Evolutionary conservation across 1,284 basidiomycete genomes (phyloP).

Genomic region (Paramarasmius palmivorus): DNA sequence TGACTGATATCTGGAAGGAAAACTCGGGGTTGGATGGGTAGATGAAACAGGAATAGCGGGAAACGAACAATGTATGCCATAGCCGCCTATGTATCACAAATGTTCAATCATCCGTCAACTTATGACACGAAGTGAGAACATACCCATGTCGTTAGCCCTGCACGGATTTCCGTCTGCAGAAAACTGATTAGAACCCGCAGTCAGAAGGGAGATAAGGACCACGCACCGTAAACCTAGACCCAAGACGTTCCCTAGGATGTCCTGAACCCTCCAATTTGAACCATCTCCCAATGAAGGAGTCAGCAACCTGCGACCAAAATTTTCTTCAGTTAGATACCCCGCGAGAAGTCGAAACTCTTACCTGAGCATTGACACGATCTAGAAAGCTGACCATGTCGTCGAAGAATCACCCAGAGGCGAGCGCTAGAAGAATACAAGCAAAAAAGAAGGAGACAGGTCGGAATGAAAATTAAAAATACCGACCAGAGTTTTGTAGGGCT

Average conservation of each 20-base stretch:
- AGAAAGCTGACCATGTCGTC: slow-evolving; percentile 37
- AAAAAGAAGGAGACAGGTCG: slow-evolving; percentile 6
- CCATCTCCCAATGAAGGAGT: slow-evolving; percentile 74
- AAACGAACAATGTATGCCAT: slow-evolving; percentile 59
- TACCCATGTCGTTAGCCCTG: slow-evolving; percentile 83
- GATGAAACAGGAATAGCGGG: slow-evolving; percentile 2
- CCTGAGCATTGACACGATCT: slow-evolving; percentile 43
- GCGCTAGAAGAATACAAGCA: slow-evolving; percentile 10
- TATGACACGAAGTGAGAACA: slow-evolving; percentile 23
- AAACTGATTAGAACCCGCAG: background rate
- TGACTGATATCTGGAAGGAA: slow-evolving; percentile 72
- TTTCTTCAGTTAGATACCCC: background rate
- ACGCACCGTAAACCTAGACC: slow-evolving; percentile 74
- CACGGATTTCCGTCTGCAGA: slow-evolving; percentile 74
- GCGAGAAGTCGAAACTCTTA: slow-evolving; percentile 13
- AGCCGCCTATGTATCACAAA: slow-evolving; percentile 43
- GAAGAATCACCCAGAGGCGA: slow-evolving; percentile 18
- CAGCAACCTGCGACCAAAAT: slow-evolving; percentile 55
- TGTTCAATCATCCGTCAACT: slow-evolving; percentile 2
- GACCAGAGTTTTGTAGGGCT: background rate
- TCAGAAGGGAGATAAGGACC: background rate
- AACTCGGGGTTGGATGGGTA: slow-evolving; percentile 23
- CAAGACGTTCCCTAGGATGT: slow-evolving; percentile 70
- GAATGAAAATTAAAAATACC: background rate
- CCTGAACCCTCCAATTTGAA: slow-evolving; percentile 86